Conservation (phyloP, 495 filamentous ascomycete genomes). For the Bryoglossum gracile region DNA sequence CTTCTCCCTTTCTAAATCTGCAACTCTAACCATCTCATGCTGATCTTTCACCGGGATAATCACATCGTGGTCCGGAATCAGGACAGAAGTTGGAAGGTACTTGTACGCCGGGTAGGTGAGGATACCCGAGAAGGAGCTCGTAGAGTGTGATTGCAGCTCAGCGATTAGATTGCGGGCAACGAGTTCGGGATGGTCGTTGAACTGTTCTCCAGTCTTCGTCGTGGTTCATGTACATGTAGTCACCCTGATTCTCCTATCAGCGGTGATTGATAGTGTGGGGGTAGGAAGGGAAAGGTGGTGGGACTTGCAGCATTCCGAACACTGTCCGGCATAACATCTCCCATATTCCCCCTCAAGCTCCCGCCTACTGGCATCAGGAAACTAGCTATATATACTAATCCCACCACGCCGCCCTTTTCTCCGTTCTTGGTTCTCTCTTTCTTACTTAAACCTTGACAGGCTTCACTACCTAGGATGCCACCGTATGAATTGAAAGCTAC, state of each 20-base stretch:
- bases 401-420: constrained; percentile 30
- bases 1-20: background rate
- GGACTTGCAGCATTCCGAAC: background rate
- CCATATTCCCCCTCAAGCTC: background rate
- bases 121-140: background rate
- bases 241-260: background rate
- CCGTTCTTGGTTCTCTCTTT: constrained; percentile 32
- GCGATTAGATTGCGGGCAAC: background rate
- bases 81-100: background rate
- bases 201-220: background rate
- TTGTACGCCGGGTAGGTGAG: background rate
- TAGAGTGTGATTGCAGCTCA: background rate
- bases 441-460: constrained; percentile 33
- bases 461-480: constrained; percentile 28
- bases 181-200: background rate
- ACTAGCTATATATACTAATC: constrained; percentile 32
- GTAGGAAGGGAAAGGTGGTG: background rate
- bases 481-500: constrained; percentile 32
- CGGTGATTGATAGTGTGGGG: background rate
- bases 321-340: background rate
- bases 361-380: constrained; percentile 12
- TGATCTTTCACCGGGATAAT: background rate
- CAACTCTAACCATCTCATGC: background rate
- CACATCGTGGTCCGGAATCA: background rate
- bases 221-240: background rate